These are phyloP conservation scores for Aspergillus aculeatinus DNA, from an alignment of 2,329 filamentous ascomycete genomes.

Conservation along the genomic window DNA sequence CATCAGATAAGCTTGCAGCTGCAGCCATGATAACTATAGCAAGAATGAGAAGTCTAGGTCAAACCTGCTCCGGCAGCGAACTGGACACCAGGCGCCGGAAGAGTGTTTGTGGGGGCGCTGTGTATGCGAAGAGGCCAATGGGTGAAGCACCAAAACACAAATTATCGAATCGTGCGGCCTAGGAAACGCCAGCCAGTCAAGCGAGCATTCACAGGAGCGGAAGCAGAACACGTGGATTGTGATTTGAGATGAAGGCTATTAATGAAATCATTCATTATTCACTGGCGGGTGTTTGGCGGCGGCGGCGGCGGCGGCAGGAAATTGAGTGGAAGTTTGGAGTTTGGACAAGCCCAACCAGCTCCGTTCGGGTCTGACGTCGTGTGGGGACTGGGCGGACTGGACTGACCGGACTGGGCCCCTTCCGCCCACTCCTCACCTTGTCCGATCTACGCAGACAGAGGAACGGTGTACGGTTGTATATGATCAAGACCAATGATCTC, in stretches of 20 bases:
- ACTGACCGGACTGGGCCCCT: constrained; percentile 8
- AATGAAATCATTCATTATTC: constrained; percentile 5
- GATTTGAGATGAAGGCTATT: not conserved
- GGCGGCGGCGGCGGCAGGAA: constrained; percentile 24
- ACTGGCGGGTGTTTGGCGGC: constrained; percentile 19
- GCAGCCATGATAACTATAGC: constrained; percentile 25
- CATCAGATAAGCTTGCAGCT: constrained; percentile 27
- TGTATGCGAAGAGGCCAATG: not conserved
- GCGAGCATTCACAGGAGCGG: constrained; percentile 7
- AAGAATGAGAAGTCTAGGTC: not conserved
- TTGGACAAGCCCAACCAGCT: constrained; percentile 8
- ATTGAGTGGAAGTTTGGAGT: not conserved
- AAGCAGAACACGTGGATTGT: not conserved
- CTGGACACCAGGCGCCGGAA: not conserved
- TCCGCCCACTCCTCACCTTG: not conserved
- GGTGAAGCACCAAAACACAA: not conserved
- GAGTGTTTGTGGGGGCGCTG: not conserved
- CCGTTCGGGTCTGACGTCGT: constrained; percentile 25
- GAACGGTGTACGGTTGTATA: not conserved
- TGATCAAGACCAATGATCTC: too few species aligned
- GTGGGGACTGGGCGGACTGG: constrained; percentile 17
- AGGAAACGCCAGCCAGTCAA: not conserved
- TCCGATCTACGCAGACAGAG: not conserved
- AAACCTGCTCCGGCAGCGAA: not conserved
- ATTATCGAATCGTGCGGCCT: not conserved